Percentiles rank a stretch among this genome's conserved stretches.
phyloP scores from a whole-genome alignment of 164 flowering plant species.

The Tetrastigma voinierianum region DNA sequence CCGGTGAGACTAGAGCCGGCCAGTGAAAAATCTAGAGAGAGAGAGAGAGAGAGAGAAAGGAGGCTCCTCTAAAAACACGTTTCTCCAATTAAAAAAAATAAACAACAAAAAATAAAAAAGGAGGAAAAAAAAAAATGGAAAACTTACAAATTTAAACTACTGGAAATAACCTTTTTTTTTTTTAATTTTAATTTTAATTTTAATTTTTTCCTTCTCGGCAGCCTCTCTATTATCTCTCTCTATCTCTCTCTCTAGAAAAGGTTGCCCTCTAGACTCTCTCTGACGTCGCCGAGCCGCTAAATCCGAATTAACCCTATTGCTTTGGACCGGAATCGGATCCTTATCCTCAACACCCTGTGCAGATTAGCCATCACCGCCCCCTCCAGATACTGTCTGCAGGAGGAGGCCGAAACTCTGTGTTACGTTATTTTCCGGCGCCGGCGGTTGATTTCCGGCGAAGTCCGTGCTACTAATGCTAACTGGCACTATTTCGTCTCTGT shows the following conservation, averaged over 20 bases:
- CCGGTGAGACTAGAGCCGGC: not conserved
- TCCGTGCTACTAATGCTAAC: constrained; percentile 31
- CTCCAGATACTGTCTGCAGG: not conserved
- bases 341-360: constrained; percentile 16
- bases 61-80: constrained; percentile 27
- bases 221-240: constrained; percentile 8
- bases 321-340: constrained; percentile 13
- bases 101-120: not conserved
- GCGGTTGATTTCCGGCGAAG: constrained; percentile 22
- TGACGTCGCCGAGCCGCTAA: constrained; percentile 30
- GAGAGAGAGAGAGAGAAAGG: constrained; percentile 18
- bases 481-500: constrained; percentile 16
- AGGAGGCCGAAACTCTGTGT: not conserved
- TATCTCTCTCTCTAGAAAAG: constrained; percentile 11
- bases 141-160: too few relatives aligned
- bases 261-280: constrained; percentile 13
- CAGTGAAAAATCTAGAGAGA: not conserved
- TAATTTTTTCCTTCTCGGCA: not conserved
- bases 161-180: too few relatives aligned
- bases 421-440: constrained; percentile 13
- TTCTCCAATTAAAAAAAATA: constrained; percentile 18
- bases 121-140: too few relatives aligned
- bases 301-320: constrained; percentile 23
- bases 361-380: constrained; percentile 12
- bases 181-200: constrained; percentile 4